Evolutionary conservation across 805 yeast genomes (phyloP).

Genomic region (Cyberlindnera euphorbiae): DNA sequence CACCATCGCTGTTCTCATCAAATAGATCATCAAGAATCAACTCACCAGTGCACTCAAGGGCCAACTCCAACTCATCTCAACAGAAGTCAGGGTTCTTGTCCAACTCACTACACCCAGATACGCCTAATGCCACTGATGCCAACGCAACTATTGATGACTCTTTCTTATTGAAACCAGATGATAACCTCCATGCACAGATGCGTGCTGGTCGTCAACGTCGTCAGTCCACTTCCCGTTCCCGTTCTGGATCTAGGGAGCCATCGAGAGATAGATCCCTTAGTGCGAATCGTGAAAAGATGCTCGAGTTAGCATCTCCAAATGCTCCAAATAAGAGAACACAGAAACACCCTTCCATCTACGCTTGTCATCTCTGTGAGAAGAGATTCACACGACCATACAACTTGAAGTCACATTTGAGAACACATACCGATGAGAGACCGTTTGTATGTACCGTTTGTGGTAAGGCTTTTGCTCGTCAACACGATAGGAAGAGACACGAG

Average conservation of each 20-base stretch:
- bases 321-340: conserved; percentile 52
- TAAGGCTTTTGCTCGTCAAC: conserved; percentile 77
- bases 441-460: conserved; percentile 70
- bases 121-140: neutral
- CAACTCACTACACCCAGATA: conserved; percentile 2
- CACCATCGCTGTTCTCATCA: conserved; percentile 55
- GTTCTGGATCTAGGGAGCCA: conserved; percentile 26
- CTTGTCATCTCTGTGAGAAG: conserved; percentile 81
- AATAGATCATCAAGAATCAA: conserved; percentile 30
- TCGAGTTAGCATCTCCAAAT: conserved; percentile 60
- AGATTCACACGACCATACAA: conserved; percentile 91
- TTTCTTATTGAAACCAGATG: conserved; percentile 16
- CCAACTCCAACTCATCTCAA: conserved; percentile 26
- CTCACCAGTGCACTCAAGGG: conserved; percentile 32
- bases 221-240: conserved; percentile 31
- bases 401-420: conserved; percentile 82
- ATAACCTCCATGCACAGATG: conserved; percentile 17
- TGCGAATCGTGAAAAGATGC: conserved; percentile 45
- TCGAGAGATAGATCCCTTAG: conserved; percentile 27
- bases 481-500: conserved; percentile 73
- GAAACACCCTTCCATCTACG: conserved; percentile 68
- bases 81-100: conserved; percentile 18
- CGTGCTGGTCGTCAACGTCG: conserved; percentile 33
- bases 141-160: conserved; percentile 10
- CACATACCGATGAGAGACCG: conserved; percentile 85